Conservation (phyloP, 192 early-diverging fungal genomes). For the Coemansia furcata region DNA sequence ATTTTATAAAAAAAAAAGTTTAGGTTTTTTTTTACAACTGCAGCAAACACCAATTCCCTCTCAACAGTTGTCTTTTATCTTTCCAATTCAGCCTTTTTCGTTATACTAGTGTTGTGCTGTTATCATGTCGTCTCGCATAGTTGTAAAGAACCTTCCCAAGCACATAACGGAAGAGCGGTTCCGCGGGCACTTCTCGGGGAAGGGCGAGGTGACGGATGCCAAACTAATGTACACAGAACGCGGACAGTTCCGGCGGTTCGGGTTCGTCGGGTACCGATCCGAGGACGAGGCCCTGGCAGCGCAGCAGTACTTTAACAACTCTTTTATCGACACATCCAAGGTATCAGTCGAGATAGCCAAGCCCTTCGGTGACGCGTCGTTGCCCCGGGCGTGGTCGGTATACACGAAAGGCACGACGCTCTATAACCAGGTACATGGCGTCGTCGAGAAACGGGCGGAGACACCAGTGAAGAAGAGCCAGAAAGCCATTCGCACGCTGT, state of each 20-base stretch:
- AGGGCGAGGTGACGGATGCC: slow-evolving; percentile 88
- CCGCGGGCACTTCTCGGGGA: slow-evolving; percentile 78
- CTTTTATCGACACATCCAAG: slow-evolving; percentile 91
- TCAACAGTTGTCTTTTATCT: background rate
- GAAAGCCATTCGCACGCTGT: slow-evolving; percentile 33
- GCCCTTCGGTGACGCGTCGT: slow-evolving; percentile 74
- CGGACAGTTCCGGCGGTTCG: slow-evolving; percentile 77
- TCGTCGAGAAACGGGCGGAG: slow-evolving; percentile 21
- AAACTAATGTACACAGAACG: slow-evolving; percentile 74
- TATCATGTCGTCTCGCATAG: slow-evolving; percentile 64
- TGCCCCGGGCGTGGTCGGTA: slow-evolving; percentile 89
- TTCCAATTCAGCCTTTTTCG: too few species aligned
- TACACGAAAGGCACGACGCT: slow-evolving; percentile 86
- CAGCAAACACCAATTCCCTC: too few species aligned
- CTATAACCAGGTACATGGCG: slow-evolving; percentile 50
- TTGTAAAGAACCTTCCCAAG: slow-evolving; percentile 97
- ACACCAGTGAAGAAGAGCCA: slow-evolving; percentile 32
- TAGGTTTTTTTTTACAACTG: slow-evolving; percentile 4
- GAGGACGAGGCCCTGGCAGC: slow-evolving; percentile 84
- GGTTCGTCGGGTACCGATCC: slow-evolving; percentile 88
- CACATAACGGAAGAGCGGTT: slow-evolving; percentile 81
- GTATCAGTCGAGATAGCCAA: slow-evolving; percentile 87
- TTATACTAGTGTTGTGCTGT: background rate
- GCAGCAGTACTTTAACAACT: slow-evolving; percentile 81
- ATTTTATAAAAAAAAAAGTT: background rate